Percentiles rank a stretch among this genome's conserved stretches.
phyloP scores from a whole-genome alignment of 2,329 filamentous ascomycete genomes.

The Diaporthe vaccinii region DNA sequence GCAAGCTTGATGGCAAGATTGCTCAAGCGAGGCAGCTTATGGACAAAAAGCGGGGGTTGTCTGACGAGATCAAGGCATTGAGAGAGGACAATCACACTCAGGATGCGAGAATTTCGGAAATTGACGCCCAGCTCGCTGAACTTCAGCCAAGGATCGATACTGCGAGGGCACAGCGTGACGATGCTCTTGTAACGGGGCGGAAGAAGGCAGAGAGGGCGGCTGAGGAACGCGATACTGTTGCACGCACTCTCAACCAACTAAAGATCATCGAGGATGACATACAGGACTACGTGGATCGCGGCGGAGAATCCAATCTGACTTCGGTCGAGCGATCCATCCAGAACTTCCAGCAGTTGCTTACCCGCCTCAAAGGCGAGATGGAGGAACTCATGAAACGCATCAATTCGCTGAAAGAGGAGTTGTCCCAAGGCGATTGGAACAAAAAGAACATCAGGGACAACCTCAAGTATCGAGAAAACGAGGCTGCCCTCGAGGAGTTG shows the following conservation, averaged over 20 bases:
- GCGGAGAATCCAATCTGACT: constrained; percentile 79
- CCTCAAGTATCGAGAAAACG: constrained; percentile 83
- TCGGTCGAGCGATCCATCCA: constrained; percentile 79
- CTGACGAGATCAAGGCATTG: constrained; percentile 79
- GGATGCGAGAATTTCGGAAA: constrained; percentile 75
- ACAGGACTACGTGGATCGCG: constrained; percentile 80
- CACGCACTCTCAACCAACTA: constrained; percentile 82
- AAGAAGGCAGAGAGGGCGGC: constrained; percentile 80
- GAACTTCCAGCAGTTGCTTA: constrained; percentile 75
- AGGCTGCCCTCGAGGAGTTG: constrained; percentile 76
- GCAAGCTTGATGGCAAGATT: constrained; percentile 81
- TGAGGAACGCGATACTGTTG: constrained; percentile 78
- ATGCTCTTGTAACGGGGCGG: constrained; percentile 78
- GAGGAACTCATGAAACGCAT: constrained; percentile 75
- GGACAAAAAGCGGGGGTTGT: constrained; percentile 82
- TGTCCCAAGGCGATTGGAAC: constrained; percentile 83
- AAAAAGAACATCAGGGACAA: constrained; percentile 93
- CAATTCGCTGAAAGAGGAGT: constrained; percentile 82
- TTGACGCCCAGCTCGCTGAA: constrained; percentile 80
- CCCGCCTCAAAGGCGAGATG: constrained; percentile 76
- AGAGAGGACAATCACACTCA: constrained; percentile 78
- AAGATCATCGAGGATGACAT: constrained; percentile 83
- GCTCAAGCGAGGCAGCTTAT: constrained; percentile 79
- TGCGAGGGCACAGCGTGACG: constrained; percentile 82
- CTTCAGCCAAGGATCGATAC: constrained; percentile 82